Evolutionary conservation across 495 filamentous ascomycete genomes (phyloP), one percentile per base, ranked within the genome.

Genomic region (Hypoxylon subgilvum): DNA sequence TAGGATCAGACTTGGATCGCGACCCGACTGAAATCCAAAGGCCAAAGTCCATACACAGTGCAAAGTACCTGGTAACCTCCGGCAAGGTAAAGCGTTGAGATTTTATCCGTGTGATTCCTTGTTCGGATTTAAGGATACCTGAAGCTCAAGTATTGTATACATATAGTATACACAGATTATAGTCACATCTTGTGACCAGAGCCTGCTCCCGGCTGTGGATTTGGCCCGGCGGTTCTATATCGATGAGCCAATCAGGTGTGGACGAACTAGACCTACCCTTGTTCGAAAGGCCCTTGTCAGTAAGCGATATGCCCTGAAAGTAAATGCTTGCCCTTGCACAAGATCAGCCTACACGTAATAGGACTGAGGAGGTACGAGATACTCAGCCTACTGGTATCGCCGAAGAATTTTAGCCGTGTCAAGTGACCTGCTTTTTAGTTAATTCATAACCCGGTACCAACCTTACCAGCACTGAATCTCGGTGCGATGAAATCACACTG

Each of bases 151-250:
- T 60, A 60, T 43, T 54, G 31, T 17, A 28, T 63, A 63, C 60
- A 39, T 59, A 60, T 43, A 61, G 31, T 17, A 28, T 63, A 63
- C 60, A 39, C 55, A 4, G 32, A 45, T 55, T 53, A 51, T 54
- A 59, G 58, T 64, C 51, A 45, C 44, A 64, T 64, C 61, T 64
- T 64, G 61, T 64, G 61, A 64, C 54, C 61, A 54, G 10, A 53
- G 55, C 32, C 54, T 54, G 55, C 61, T 59, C 61, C 36, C 43
- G 43, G 25, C 52, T 57, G 60, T 63, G 49, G 60, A 34, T 52
- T 59, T 50, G 43, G 50, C 38, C 61, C 61, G 61, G 61, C 61
- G 49, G 49, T 64, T 64, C 61, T 64, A 21, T 1, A 9, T 12
- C 6, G 27, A 44, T 1, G 14, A 23, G 1, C 61, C 61, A 64